Conservation (phyloP, 202 grass and related monocot genomes). For the Dendrocalamus latiflorus region DNA sequence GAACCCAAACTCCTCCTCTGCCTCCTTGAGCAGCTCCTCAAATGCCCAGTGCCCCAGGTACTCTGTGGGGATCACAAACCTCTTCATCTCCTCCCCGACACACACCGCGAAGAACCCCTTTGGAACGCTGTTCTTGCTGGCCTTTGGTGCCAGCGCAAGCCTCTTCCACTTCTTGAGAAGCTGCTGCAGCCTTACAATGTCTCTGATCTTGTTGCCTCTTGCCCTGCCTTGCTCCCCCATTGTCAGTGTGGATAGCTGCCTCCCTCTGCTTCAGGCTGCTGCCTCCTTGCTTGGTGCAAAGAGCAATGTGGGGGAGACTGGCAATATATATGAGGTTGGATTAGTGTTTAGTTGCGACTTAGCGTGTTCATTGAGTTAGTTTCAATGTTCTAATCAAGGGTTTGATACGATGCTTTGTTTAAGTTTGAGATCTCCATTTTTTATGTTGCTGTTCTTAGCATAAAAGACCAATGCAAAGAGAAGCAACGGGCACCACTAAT, state of each 20-base stretch:
- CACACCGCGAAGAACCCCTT: conserved; percentile 69
- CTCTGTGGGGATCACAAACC: conserved; percentile 75
- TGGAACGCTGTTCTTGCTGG: conserved; percentile 29
- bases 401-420: conserved; percentile 32
- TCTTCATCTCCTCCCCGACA: conserved; percentile 66
- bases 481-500: not conserved
- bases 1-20: conserved; percentile 88
- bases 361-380: conserved; percentile 23
- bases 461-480: conserved; percentile 22
- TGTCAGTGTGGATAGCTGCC: not conserved
- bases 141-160: conserved; percentile 43
- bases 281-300: conserved; percentile 14
- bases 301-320: not conserved
- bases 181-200: no score
- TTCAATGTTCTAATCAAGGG: conserved; percentile 46
- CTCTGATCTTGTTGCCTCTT: conserved; percentile 65
- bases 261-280: not conserved
- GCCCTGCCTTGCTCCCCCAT: conserved; percentile 42
- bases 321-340: conserved; percentile 40
- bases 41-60: conserved; percentile 69
- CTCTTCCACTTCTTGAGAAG: conserved; percentile 86
- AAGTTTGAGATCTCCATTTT: conserved; percentile 1
- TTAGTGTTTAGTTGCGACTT: not conserved
- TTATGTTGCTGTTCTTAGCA: conserved; percentile 22
- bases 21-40: conserved; percentile 53